Percentiles rank a stretch among this genome's conserved stretches.
Evolutionary conservation across 345 rosid genomes (phyloP).

Genomic region (Moricandia arvensis): DNA sequence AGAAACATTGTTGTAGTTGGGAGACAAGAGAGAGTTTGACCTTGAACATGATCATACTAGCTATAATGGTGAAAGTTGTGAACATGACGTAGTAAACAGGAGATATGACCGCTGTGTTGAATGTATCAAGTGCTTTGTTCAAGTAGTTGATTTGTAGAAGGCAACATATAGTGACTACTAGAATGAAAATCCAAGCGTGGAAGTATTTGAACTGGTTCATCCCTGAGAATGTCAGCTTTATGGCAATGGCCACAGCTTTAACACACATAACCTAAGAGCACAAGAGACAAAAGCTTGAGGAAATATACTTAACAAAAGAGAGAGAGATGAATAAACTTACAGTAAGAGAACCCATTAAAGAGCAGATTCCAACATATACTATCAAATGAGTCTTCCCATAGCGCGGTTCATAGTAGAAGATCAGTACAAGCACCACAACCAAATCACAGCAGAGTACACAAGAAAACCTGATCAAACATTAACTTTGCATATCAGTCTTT

Average conservation of each 20-base stretch:
- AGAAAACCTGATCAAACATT: constrained; percentile 58
- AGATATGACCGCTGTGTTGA: constrained; percentile 86
- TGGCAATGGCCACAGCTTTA: constrained; percentile 74
- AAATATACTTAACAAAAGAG: not conserved
- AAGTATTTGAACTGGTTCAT: constrained; percentile 62
- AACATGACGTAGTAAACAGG: constrained; percentile 94
- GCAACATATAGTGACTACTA: constrained; percentile 55
- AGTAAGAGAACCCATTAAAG: constrained; percentile 92
- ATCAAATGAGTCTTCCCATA: constrained; percentile 77
- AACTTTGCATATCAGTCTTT: not conserved
- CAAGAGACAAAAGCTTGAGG: not conserved
- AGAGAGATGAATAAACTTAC: constrained; percentile 38
- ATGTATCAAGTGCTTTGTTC: constrained; percentile 96
- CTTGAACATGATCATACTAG: constrained; percentile 98
- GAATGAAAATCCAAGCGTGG: constrained; percentile 72
- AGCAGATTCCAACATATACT: constrained; percentile 88
- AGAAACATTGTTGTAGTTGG: not conserved
- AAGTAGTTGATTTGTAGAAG: constrained; percentile 75
- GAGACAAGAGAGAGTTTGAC: constrained; percentile 34
- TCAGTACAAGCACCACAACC: constrained; percentile 54
- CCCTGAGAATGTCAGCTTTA: constrained; percentile 73
- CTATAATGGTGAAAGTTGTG: constrained; percentile 79
- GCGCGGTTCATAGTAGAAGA: constrained; percentile 60
- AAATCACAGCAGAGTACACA: constrained; percentile 51
- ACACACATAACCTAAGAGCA: constrained; percentile 74